Percentiles rank a stretch among this genome's conserved stretches.
These are phyloP conservation scores for Gardenia jasminoides DNA, from an alignment of 257 asterid genomes.

Conservation along the genomic window DNA sequence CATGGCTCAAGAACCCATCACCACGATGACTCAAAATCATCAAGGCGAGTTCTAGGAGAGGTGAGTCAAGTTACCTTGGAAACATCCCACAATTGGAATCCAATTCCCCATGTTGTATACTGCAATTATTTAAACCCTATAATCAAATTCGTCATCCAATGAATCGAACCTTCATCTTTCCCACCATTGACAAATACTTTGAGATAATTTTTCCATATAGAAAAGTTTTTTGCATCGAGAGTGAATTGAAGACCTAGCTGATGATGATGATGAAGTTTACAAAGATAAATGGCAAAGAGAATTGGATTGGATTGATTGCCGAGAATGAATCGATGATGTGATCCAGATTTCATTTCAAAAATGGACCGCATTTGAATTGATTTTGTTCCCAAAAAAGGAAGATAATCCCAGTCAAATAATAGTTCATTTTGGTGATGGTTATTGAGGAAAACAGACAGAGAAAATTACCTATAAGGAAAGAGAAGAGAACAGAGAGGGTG, in stretches of 20 bases:
- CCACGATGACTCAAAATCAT: too few species aligned
- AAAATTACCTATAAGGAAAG: slow-evolving; percentile 63
- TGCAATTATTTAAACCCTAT: too few species aligned
- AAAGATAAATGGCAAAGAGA: slow-evolving; percentile 69
- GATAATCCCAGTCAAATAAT: slow-evolving; percentile 1
- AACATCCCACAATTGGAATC: too few species aligned
- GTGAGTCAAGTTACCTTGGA: too few species aligned
- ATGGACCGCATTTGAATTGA: slow-evolving; percentile 47
- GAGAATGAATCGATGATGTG: slow-evolving; percentile 71
- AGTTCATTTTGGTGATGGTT: background rate
- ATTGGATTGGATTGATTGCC: slow-evolving; percentile 53
- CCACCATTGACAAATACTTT: slow-evolving; percentile 79
- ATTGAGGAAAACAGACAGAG: slow-evolving; percentile 2
- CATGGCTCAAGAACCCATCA: too few species aligned
- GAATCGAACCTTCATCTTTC: slow-evolving; percentile 70
- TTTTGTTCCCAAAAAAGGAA: background rate
- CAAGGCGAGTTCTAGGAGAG: too few species aligned
- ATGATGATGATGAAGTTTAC: slow-evolving; percentile 33
- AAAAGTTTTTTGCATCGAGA: slow-evolving; percentile 51
- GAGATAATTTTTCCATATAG: slow-evolving; percentile 56
- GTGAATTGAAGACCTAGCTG: slow-evolving; percentile 49
- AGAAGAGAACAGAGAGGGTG: slow-evolving; percentile 67
- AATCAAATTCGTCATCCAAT: too few species aligned
- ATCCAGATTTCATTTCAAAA: slow-evolving; percentile 82
- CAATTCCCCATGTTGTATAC: too few species aligned